phyloP scores from a whole-genome alignment of 177 flowering plant genomes.

The Vitis hybrid region DNA sequence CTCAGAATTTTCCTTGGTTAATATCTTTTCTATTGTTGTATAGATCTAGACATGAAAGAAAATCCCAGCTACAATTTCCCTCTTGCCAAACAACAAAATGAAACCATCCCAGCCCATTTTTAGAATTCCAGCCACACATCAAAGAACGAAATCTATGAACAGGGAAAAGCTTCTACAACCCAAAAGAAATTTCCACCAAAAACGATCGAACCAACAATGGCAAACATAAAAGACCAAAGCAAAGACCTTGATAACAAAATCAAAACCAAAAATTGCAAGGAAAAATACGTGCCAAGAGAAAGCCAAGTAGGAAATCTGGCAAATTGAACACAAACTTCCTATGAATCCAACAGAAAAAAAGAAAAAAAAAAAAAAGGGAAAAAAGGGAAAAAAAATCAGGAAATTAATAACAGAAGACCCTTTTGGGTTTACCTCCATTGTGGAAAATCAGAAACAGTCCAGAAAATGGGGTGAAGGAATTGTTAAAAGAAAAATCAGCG shows the following conservation, averaged over 20 bases:
- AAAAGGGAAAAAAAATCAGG: background rate
- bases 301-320: background rate
- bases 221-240: background rate
- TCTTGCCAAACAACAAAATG: no score
- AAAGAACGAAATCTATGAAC: background rate
- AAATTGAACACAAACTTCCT: background rate
- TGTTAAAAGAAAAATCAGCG: background rate
- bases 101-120: no score
- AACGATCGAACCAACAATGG: background rate
- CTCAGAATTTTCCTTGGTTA: no score
- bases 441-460: slow-evolving; percentile 8
- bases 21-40: no score
- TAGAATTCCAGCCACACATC: background rate
- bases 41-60: no score
- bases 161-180: background rate
- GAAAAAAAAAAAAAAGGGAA: background rate
- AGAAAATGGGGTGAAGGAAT: slow-evolving; percentile 2
- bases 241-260: background rate
- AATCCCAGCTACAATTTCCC: no score
- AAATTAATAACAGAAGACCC: background rate
- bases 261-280: background rate
- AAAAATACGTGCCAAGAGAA: background rate
- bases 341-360: background rate
- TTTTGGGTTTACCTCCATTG: slow-evolving; percentile 13
- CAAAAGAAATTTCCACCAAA: background rate